These are phyloP conservation scores for Sclerotinia minor DNA, from an alignment of 2,329 filamentous ascomycete species.

Conservation along the genomic window DNA sequence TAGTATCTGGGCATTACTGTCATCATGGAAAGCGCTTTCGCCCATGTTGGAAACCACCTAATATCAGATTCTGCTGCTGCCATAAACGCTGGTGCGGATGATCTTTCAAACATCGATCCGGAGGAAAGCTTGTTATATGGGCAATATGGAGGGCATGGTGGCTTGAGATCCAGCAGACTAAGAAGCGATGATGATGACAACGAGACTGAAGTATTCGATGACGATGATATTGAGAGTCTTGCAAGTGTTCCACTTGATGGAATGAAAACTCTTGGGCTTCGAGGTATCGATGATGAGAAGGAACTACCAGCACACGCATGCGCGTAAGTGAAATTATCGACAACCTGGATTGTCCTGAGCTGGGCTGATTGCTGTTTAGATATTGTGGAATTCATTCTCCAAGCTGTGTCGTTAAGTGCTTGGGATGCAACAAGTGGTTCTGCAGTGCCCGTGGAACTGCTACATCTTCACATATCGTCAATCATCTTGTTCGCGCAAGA, in stretches of 20 bases:
- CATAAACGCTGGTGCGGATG: slow-evolving; percentile 82
- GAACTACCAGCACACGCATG: slow-evolving; percentile 93
- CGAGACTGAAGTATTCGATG: slow-evolving; percentile 77
- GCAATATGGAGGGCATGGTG: slow-evolving; percentile 60
- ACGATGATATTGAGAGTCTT: slow-evolving; percentile 73
- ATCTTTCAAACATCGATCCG: slow-evolving; percentile 66
- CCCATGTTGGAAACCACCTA: slow-evolving; percentile 81
- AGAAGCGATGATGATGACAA: slow-evolving; percentile 88
- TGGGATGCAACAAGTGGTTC: slow-evolving; percentile 97
- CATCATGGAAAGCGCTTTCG: slow-evolving; percentile 83
- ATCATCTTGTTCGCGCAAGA: slow-evolving; percentile 92
- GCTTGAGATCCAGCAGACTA: slow-evolving; percentile 52
- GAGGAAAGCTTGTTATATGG: slow-evolving; percentile 81
- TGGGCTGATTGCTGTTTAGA: slow-evolving; percentile 49
- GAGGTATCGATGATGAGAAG: slow-evolving; percentile 75
- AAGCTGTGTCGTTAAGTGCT: slow-evolving; percentile 91
- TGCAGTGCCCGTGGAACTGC: slow-evolving; percentile 96
- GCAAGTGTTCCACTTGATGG: slow-evolving; percentile 80
- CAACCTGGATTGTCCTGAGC: slow-evolving; percentile 14
- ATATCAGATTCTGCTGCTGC: slow-evolving; percentile 81
- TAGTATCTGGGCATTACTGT: slow-evolving; percentile 29
- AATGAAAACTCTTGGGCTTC: slow-evolving; percentile 62
- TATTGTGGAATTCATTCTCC: slow-evolving; percentile 98
- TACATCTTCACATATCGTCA: slow-evolving; percentile 96
- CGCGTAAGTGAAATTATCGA: slow-evolving; percentile 64